Base-by-base conservation (phyloP, 495 filamentous ascomycete species). In the Mycothermus thermophilus region DNA sequence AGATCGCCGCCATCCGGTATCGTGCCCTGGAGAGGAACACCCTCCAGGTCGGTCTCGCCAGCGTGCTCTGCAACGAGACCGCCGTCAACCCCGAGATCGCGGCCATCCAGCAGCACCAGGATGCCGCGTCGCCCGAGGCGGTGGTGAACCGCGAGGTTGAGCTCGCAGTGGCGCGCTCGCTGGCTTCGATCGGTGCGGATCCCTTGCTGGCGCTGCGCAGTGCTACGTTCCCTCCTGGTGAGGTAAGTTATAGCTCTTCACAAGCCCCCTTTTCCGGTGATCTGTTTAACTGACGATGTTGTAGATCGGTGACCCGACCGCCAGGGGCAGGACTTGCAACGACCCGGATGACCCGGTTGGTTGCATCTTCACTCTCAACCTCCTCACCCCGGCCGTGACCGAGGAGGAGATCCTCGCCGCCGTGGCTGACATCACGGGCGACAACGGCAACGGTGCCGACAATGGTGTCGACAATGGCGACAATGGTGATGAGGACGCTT, bases 11-110 rank as follows among this genome's bases (percentile, higher is more conserved):
- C 27, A 58, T 80, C 38, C 57, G 77, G 34, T 80, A 66, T 56
- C 67, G 71, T 34, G 67, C 71, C 35, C 57, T 80, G 12, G 75
- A 80, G 57, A 63, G 74, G 29, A 79, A 80, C 56, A 78, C 75
- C 10, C 61, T 54, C 8, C 42, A 42, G 10, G 73, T 80, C 36
- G 75, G 74, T 19, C 49, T 62, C 22, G 64, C 60, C 5, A 71
- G 64, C 32, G 64, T 55, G 8, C 43, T 57, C 33, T 80, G 75
- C 58, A 64, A 63, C 35, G 55, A 76, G 48, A 67, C 67, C 12
- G 73, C 75, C 14, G 64, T 67, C 50, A 83, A 82, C 59, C 71
- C 75, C 25, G 77, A 83, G 58, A 80, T 83, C 35, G 63, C 62
- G 8, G 67, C 64, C 19, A 53, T 83, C 44, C 54, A 63, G 21